A percentile compares a stretch with the other conserved stretches of the same genome.
Conservation (phyloP, 2,329 filamentous ascomycete genomes). For the Phialemonium atrogriseum region DNA sequence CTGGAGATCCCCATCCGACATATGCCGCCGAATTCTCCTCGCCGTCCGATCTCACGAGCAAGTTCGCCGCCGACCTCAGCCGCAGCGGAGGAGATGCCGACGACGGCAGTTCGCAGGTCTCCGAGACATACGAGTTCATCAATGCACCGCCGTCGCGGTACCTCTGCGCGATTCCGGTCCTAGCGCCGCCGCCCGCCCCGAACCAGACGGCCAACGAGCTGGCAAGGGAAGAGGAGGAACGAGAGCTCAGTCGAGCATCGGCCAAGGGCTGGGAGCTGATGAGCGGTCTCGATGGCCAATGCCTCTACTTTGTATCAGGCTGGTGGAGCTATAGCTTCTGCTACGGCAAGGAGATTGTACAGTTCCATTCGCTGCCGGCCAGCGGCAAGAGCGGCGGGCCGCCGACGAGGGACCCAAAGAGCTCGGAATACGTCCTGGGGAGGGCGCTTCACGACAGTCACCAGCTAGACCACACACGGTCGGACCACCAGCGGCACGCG, state of each 20-base stretch:
- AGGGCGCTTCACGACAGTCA: conserved; percentile 31
- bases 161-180: conserved; percentile 74
- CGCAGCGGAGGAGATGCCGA: conserved; percentile 15
- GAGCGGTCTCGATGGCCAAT: conserved; percentile 66
- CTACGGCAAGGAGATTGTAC: conserved; percentile 77
- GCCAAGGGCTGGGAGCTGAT: conserved; percentile 74
- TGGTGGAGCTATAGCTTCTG: conserved; percentile 98
- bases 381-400: conserved; percentile 54
- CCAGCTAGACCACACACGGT: conserved; percentile 13
- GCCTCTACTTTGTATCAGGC: conserved; percentile 72
- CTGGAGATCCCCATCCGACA: conserved; percentile 24
- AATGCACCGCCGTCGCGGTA: conserved; percentile 62
- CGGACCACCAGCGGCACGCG: neutral
- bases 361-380: conserved; percentile 78
- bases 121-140: conserved; percentile 63
- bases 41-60: conserved; percentile 29
- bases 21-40: conserved; percentile 31
- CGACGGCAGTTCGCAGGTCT: conserved; percentile 24
- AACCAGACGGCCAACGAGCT: conserved; percentile 60
- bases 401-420: conserved; percentile 68
- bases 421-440: conserved; percentile 71
- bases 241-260: conserved; percentile 70
- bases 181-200: conserved; percentile 47
- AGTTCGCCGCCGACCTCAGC: conserved; percentile 25
- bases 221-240: conserved; percentile 66